These are phyloP conservation scores for Sarcocystis neurona DNA, from an alignment of 169 alveolate genomes.

Conservation along the genomic window DNA sequence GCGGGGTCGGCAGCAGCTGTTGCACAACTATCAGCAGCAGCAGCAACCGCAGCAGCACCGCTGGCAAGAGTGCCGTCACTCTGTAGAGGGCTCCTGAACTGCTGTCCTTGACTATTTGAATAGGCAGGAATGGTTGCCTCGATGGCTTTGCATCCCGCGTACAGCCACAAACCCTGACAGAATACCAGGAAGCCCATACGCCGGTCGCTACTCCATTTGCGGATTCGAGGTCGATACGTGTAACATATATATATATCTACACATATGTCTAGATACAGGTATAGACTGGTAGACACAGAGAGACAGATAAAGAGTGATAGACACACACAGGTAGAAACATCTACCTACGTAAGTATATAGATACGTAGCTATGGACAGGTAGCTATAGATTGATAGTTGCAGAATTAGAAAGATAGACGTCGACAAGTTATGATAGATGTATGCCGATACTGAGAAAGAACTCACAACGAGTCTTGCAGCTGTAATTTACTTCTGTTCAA, in stretches of 20 bases:
- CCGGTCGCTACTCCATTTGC: neutral
- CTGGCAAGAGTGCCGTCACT: neutral
- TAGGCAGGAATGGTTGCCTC: neutral
- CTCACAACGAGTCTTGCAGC: neutral
- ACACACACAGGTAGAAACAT: neutral
- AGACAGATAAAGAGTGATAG: too few species aligned
- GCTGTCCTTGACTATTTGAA: slow-evolving; percentile 7
- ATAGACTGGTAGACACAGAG: neutral
- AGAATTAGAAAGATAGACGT: too few species aligned
- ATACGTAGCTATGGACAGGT: too few species aligned
- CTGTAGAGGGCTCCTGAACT: neutral
- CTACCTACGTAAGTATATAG: neutral
- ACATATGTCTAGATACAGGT: neutral
- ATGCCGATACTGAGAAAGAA: neutral
- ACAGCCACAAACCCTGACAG: neutral
- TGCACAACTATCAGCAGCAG: slow-evolving; percentile 25
- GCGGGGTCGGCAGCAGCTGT: neutral
- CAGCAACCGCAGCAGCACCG: slow-evolving; percentile 16
- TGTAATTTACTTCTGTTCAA: too few species aligned
- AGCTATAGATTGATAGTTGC: too few species aligned
- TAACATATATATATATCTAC: neutral
- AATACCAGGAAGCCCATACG: neutral
- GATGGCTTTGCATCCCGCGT: neutral
- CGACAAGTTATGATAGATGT: too few species aligned
- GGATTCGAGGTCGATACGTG: neutral